Base-by-base conservation (phyloP, 148 eudicot genomes). In the Nepenthes gracilis region DNA sequence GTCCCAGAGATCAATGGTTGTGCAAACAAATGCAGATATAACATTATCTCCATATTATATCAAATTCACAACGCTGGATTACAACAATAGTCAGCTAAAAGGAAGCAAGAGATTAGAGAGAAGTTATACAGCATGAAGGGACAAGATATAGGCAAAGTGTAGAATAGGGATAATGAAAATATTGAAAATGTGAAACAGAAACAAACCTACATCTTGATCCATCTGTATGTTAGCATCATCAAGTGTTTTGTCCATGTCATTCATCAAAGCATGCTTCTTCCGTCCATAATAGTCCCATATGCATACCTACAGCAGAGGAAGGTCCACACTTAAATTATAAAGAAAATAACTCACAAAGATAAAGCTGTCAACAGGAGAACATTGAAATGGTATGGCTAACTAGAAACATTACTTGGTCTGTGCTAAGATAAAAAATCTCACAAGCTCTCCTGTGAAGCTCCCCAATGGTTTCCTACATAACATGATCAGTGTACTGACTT, bases 221-320 rank as follows among this genome's bases (percentile, higher is more conserved):
- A 85, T 85, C 66, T 88, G 98, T 60, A 92, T 85, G 70, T 88
- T 88, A 67, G 94, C 94, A 74, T 88, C 94, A 72, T 88, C 98
- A 61, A 92, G 94, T 13, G 96, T 84, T 78, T 84, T 92, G 52
- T 79, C 87, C 84, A 88, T 67, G 64, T 92, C 94, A 69, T 79
- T 79, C 75, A 83, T 80, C 77, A 88, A 80, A 62, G 88, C 80
- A 72, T 92, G 94, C 65, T 88, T 92, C 70, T 73, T 81, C 38
- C 67, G 86, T 57, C 94, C 85, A 65, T 78, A 82, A 71, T 80
- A 92, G 74, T 92, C 96, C 87, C 91, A 92, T 58, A 92, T 83
- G 50, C 68, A 78, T 65, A 88, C 83, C 98, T 92, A 72, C 67
- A 58, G 35, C 43, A 15, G 15, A 69, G 48, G 48, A 61, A 6